A percentile compares a stretch with the other conserved stretches of the same genome.
phyloP scores from a whole-genome alignment of 169 alveolate species.

The Eimeria sp. region DNA sequence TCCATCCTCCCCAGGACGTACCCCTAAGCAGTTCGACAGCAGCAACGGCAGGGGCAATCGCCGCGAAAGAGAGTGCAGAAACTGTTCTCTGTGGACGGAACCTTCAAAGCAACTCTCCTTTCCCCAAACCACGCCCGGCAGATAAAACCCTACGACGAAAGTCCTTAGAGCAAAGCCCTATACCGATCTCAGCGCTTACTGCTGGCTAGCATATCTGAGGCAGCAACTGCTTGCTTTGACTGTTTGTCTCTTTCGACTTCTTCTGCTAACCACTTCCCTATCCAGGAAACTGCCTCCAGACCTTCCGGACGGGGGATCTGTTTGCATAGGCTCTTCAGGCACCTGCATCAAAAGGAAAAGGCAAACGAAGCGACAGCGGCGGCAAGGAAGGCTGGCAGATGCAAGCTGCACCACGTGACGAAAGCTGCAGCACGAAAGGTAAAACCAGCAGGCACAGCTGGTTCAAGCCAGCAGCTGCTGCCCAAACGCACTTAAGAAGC shows the following conservation, averaged over 20 bases:
- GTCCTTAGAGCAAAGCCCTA: background rate
- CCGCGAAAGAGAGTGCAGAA: background rate
- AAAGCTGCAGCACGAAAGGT: background rate
- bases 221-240: slow-evolving; percentile 6
- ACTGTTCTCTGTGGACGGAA: background rate
- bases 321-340: slow-evolving; percentile 25
- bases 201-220: background rate
- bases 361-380: background rate
- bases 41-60: background rate
- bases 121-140: background rate
- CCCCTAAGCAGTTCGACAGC: slow-evolving; percentile 11
- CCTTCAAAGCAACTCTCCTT: background rate
- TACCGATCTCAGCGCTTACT: background rate
- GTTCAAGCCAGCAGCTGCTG: background rate
- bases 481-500: slow-evolving; percentile 28
- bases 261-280: slow-evolving; percentile 29
- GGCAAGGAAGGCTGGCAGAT: background rate
- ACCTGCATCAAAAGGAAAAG: slow-evolving; percentile 2
- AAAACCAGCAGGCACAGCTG: background rate
- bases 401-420: background rate
- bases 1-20: slow-evolving; percentile 62
- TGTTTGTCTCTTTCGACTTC: slow-evolving; percentile 20
- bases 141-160: background rate
- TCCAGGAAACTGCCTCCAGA: slow-evolving; percentile 47
- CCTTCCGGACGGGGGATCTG: slow-evolving; percentile 43